These are phyloP conservation scores for Microdochium bolleyi DNA, from an alignment of 2,329 filamentous ascomycete species.

Conservation along the genomic window DNA sequence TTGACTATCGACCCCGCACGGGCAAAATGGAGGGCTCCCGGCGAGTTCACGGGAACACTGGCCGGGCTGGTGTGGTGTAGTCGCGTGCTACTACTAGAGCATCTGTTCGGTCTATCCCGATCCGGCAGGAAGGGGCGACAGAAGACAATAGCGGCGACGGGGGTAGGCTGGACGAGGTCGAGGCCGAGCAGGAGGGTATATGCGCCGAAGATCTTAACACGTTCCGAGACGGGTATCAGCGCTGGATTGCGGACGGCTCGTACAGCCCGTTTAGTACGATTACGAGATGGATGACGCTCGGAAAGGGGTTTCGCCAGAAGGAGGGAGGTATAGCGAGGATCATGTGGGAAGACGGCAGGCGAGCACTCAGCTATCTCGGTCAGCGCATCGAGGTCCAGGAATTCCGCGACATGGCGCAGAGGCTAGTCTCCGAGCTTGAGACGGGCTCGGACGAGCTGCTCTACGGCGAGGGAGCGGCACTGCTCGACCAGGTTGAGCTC, in stretches of 20 bases:
- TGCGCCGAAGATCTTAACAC: not conserved
- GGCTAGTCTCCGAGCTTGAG: no score
- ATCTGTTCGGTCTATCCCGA: not conserved
- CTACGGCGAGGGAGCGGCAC: no score
- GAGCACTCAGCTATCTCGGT: no score
- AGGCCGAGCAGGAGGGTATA: no score
- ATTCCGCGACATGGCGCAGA: no score
- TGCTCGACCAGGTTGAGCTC: no score
- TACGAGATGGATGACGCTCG: not conserved
- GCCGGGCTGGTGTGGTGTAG: not conserved
- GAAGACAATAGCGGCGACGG: no score
- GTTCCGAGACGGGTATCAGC: no score
- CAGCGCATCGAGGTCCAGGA: no score
- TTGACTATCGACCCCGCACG: not conserved
- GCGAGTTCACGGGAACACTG: not conserved
- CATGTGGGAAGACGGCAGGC: not conserved
- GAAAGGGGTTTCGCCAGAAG: not conserved
- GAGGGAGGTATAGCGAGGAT: not conserved
- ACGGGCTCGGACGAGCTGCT: no score
- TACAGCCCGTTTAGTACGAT: constrained; percentile 1
- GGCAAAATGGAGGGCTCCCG: no score
- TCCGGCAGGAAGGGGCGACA: not conserved
- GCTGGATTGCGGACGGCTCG: not conserved
- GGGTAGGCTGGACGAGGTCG: no score
- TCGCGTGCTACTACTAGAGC: not conserved